Evolutionary conservation across 306 rosid genomes (phyloP).

Genomic region (Oemleria cerasiformis): DNA sequence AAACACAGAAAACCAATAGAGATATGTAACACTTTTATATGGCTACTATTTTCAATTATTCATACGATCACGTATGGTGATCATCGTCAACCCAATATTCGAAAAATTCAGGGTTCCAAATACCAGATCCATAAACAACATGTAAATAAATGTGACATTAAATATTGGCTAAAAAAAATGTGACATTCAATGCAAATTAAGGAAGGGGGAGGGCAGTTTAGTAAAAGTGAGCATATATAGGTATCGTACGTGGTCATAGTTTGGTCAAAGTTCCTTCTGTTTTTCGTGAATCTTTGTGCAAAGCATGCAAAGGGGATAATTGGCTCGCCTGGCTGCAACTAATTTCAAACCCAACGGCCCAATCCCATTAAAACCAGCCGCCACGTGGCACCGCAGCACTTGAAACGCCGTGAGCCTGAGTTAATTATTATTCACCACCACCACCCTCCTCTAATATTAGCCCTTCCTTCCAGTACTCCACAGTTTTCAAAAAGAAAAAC

Average conservation of each 20-base stretch:
- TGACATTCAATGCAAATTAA: background rate
- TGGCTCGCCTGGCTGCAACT: conserved; percentile 49
- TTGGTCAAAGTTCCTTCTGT: conserved; percentile 52
- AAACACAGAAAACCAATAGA: too few species aligned
- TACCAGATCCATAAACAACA: too few species aligned
- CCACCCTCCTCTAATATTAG: background rate
- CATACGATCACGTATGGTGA: too few species aligned
- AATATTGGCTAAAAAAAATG: background rate
- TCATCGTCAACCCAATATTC: too few species aligned
- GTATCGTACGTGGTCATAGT: conserved; percentile 22
- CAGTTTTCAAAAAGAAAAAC: conserved; percentile 35
- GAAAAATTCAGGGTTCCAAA: too few species aligned
- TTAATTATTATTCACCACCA: conserved; percentile 24
- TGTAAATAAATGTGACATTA: background rate
- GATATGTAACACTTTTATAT: too few species aligned
- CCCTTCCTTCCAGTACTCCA: conserved; percentile 5
- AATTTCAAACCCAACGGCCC: conserved; percentile 32
- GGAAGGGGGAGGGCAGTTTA: conserved; percentile 8
- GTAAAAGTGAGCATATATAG: background rate
- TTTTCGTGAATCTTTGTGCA: conserved; percentile 36
- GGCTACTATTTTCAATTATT: too few species aligned
- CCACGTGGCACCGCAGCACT: conserved; percentile 57
- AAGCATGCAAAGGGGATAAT: conserved; percentile 68
- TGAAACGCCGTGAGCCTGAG: conserved; percentile 55
- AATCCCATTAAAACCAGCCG: conserved; percentile 13